Base-by-base conservation (phyloP, 768 basidiomycete genomes). In the Termitomyces sp. region DNA sequence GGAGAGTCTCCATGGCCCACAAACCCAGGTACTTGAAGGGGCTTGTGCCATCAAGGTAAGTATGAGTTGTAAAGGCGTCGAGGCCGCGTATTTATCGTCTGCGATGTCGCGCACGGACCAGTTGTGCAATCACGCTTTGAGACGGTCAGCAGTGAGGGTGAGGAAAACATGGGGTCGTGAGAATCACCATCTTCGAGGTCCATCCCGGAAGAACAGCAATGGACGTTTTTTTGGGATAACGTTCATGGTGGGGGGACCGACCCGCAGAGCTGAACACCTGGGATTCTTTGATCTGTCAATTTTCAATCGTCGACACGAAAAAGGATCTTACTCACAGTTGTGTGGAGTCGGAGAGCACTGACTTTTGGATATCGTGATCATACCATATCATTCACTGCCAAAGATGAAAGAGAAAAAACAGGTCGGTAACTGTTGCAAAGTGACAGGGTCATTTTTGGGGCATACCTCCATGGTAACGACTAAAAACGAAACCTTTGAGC, bases 21-120 rank as follows among this genome's bases (percentile, higher is more conserved):
- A 82, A 75, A 72, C 80, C 81, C 80, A 61, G 77, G 67, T 76
- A 77, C 58, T 0, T 81, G 82, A 84, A 82, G 73, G 79, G 71
- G 75, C 73, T 65, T 76, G 72, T 81, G 79, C 82, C 82, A 81
- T 83, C 82, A 84, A 83, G 81, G 81, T 83, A 81, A 82, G 80
- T 82, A 82, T 82, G 78, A 79, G 48, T 45, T 73, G 48, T 51
- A 36, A 12, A 0, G 0, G 2, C 22, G 15, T 36, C 5, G 7
- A 36, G 1, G 20, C 22, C 15, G 8, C 7, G 50, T 2, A 39
- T 53, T 39, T 39, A 53, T 53, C 3, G 37, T 27, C 4, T 3
- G 6, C 3, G 18, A 1, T 11, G 3, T 0, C 7, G 37, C 24
- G 51, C 51, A 53, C 51, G 51, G 51, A 53, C 51, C 51, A 53